Evolutionary conservation across 805 yeast genomes (phyloP).

Genomic region (Blastobotrys peoriensis): DNA sequence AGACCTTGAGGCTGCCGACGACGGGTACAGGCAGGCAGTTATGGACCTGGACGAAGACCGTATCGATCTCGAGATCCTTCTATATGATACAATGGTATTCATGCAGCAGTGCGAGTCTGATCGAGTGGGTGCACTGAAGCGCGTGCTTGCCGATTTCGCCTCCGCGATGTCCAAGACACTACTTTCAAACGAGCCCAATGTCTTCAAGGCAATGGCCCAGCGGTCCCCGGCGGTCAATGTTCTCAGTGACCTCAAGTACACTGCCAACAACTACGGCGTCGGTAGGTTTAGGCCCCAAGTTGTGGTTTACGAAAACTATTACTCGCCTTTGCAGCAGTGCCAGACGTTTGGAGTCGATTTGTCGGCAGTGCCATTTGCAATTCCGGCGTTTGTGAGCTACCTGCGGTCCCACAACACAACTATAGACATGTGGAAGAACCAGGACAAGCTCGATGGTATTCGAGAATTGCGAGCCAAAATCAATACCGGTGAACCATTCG

Average conservation of each 20-base stretch:
- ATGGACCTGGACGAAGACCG: constrained; percentile 54
- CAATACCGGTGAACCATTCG: constrained; percentile 29
- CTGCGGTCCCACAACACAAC: constrained; percentile 33
- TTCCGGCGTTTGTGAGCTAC: constrained; percentile 54
- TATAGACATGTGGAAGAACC: constrained; percentile 44
- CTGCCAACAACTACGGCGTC: constrained; percentile 57
- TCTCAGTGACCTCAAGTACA: constrained; percentile 49
- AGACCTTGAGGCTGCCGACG: constrained; percentile 51
- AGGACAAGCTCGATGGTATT: constrained; percentile 48
- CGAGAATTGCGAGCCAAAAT: constrained; percentile 50
- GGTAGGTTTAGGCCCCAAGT: constrained; percentile 71
- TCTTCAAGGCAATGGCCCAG: neutral
- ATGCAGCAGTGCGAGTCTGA: constrained; percentile 74
- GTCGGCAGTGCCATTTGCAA: constrained; percentile 55
- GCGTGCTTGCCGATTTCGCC: constrained; percentile 58
- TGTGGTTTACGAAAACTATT: constrained; percentile 65
- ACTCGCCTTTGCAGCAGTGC: constrained; percentile 43
- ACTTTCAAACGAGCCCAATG: constrained; percentile 31
- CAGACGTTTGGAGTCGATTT: constrained; percentile 81
- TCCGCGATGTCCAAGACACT: constrained; percentile 41
- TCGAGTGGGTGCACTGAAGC: constrained; percentile 58
- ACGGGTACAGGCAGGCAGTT: constrained; percentile 46
- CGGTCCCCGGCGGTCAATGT: constrained; percentile 47
- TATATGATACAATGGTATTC: constrained; percentile 58
- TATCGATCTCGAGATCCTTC: constrained; percentile 61